Evolutionary conservation across 345 rosid species (phyloP).

Genomic region (Eucalyptus albens): DNA sequence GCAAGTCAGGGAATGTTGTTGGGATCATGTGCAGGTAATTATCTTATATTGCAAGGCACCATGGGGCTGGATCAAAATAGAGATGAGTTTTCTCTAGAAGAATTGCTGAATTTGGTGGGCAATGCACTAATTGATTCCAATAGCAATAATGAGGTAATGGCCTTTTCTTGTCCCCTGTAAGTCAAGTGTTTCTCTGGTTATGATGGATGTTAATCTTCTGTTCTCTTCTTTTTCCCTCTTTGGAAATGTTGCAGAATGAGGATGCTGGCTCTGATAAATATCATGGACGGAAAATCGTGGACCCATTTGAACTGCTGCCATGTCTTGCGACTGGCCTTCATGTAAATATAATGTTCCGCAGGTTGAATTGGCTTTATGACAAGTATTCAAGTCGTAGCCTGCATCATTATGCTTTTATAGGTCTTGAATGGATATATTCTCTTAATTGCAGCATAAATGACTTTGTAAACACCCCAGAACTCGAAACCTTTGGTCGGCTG

Average conservation of each 20-base stretch:
- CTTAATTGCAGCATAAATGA: constrained; percentile 65
- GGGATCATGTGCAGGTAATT: constrained; percentile 37
- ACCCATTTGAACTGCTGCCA: constrained; percentile 77
- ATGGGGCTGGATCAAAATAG: constrained; percentile 26
- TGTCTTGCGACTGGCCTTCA: constrained; percentile 85
- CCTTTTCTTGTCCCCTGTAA: neutral
- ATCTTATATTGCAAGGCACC: constrained; percentile 23
- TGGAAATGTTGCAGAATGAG: constrained; percentile 33
- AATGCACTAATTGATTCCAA: constrained; percentile 90
- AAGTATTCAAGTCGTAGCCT: neutral
- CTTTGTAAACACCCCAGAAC: constrained; percentile 81
- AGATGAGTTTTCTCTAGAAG: constrained; percentile 80
- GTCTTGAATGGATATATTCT: neutral
- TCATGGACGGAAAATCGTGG: constrained; percentile 73
- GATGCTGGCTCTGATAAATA: constrained; percentile 73
- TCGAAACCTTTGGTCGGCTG: constrained; percentile 83
- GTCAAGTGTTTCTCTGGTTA: neutral
- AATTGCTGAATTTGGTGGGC: constrained; percentile 64
- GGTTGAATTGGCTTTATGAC: constrained; percentile 19
- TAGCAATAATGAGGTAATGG: constrained; percentile 67
- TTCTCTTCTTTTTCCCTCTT: neutral
- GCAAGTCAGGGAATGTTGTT: neutral
- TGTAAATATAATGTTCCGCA: constrained; percentile 78
- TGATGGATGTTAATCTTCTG: neutral
- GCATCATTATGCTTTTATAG: neutral